phyloP scores from a whole-genome alignment of 106 monocot genomes.

The Gastrodia elata region DNA sequence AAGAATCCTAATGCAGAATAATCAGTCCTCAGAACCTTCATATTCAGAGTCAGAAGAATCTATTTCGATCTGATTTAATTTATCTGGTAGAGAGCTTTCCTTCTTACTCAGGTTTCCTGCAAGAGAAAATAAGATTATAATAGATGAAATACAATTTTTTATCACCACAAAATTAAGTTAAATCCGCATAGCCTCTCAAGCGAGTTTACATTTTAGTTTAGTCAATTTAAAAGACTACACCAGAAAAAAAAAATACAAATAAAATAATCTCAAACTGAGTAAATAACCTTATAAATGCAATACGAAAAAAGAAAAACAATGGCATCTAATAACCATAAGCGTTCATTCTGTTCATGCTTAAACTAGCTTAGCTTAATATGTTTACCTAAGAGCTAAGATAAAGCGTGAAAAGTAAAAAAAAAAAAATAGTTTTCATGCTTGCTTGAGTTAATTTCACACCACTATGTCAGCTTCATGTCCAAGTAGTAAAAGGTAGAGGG shows the following conservation, averaged over 20 bases:
- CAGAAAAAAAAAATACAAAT: background rate
- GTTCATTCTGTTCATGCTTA: no score
- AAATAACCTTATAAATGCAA: background rate
- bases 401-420: no score
- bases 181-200: background rate
- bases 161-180: background rate
- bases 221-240: background rate
- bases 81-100: slow-evolving; percentile 1
- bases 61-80: slow-evolving; percentile 1
- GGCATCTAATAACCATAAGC: background rate
- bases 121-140: slow-evolving; percentile 1
- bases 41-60: slow-evolving; percentile 33
- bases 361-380: no score
- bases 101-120: slow-evolving; percentile 9
- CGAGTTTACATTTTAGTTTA: background rate
- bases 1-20: background rate
- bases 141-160: background rate
- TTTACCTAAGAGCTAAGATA: no score
- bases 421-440: no score
- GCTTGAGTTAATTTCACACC: no score
- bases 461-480: no score
- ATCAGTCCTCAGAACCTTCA: slow-evolving; percentile 19
- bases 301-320: background rate
- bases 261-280: background rate
- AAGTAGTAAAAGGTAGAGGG: no score